Evolutionary conservation across 2,329 filamentous ascomycete genomes (phyloP).

Genomic region (Botrytis tulipae): DNA sequence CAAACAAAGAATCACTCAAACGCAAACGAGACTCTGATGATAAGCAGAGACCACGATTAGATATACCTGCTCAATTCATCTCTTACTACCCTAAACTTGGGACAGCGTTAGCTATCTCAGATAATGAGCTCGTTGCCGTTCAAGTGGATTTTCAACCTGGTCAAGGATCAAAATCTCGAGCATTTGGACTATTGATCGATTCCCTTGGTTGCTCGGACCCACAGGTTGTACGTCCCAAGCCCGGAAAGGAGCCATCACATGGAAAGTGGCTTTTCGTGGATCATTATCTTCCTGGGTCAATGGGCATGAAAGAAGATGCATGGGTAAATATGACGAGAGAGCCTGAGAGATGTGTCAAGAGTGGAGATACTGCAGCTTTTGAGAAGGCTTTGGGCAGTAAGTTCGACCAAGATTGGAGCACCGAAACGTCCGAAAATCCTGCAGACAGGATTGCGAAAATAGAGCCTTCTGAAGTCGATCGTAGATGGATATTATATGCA

Average conservation of each 20-base stretch:
- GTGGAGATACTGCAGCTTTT: constrained; percentile 42
- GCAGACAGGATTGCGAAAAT: constrained; percentile 36
- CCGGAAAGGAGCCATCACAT: constrained; percentile 17
- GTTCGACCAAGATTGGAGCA: constrained; percentile 34
- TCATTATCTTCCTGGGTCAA: constrained; percentile 32
- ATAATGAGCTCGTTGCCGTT: constrained; percentile 63
- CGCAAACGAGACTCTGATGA: constrained; percentile 33
- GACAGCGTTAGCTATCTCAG: constrained; percentile 62
- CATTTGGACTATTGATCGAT: constrained; percentile 66
- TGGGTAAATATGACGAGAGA: constrained; percentile 26
- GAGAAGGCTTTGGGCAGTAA: constrained; percentile 42
- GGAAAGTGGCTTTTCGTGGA: constrained; percentile 29
- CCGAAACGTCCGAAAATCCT: constrained; percentile 22
- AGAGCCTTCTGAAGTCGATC: constrained; percentile 56
- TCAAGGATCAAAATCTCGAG: constrained; percentile 54
- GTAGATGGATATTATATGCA: constrained; percentile 60
- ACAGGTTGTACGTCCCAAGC: constrained; percentile 33
- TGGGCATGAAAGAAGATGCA: constrained; percentile 24
- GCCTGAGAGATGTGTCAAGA: constrained; percentile 40
- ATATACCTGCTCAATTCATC: constrained; percentile 41
- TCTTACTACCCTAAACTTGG: constrained; percentile 66
- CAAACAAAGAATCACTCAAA: constrained; percentile 24
- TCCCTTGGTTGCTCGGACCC: constrained; percentile 66
- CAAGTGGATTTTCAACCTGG: constrained; percentile 63
- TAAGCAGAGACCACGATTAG: constrained; percentile 16